Percentiles rank a stretch among this genome's conserved stretches.
Evolutionary conservation across 2,329 filamentous ascomycete species (phyloP).

Genomic region (Aspergillus pseudonomiae): DNA sequence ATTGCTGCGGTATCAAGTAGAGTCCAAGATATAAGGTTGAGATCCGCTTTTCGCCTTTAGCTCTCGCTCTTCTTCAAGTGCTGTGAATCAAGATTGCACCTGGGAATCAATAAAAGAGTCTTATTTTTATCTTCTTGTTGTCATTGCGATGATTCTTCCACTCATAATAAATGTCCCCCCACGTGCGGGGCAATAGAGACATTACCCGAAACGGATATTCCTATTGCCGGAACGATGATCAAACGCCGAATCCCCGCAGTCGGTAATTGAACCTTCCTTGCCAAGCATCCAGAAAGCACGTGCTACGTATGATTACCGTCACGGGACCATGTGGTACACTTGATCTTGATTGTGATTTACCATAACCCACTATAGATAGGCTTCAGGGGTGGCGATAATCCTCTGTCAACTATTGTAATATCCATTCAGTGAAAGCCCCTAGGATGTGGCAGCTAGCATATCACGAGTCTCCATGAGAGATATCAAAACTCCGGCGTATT

Average conservation of each 20-base stretch:
- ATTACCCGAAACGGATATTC: slow-evolving; percentile 10
- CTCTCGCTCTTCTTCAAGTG: no score
- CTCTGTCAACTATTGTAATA: neutral
- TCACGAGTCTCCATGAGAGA: neutral
- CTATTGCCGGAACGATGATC: slow-evolving; percentile 19
- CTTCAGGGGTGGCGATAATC: neutral
- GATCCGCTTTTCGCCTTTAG: neutral
- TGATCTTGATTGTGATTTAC: neutral
- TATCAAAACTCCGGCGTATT: neutral
- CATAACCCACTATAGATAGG: neutral
- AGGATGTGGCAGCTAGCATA: neutral
- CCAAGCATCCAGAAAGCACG: neutral
- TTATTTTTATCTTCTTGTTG: neutral
- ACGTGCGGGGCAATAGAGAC: slow-evolving; percentile 8
- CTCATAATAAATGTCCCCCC: slow-evolving; percentile 7
- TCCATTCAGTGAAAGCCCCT: neutral
- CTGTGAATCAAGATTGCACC: no score
- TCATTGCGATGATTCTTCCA: neutral
- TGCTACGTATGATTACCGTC: slow-evolving; percentile 15
- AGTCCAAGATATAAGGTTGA: neutral
- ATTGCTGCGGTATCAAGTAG: slow-evolving; percentile 1
- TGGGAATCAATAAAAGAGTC: neutral
- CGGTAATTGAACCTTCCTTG: slow-evolving; percentile 19
- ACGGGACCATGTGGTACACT: neutral
- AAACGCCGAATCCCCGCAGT: slow-evolving; percentile 20